phyloP scores from a whole-genome alignment of 306 rosid species.

The Potentilla sterilis region DNA sequence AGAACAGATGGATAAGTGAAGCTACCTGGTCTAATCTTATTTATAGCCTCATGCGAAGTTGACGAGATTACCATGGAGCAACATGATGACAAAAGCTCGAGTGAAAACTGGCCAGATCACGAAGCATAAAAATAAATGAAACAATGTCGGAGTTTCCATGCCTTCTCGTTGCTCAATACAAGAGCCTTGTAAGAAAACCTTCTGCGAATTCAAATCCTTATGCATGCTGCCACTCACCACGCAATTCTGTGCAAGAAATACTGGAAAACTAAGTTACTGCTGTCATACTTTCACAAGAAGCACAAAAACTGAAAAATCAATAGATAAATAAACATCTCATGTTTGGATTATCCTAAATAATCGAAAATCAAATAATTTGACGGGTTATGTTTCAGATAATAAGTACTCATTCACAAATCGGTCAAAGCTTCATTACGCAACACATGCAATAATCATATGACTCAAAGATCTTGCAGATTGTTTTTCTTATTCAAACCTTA shows the following conservation, averaged over 20 bases:
- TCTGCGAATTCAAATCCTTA: background rate
- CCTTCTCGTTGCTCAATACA: background rate
- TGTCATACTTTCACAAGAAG: background rate
- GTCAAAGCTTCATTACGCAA: background rate
- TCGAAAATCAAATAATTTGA: background rate
- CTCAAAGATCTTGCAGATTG: background rate
- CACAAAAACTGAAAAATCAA: background rate
- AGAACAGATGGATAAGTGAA: slow-evolving; percentile 73
- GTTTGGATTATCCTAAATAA: background rate
- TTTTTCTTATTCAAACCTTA: background rate
- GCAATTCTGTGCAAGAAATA: background rate
- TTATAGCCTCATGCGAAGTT: slow-evolving; percentile 46
- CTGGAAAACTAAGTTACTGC: background rate
- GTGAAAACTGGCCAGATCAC: slow-evolving; percentile 57
- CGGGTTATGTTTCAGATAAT: background rate
- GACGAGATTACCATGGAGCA: slow-evolving; percentile 63
- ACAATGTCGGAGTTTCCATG: too few species aligned
- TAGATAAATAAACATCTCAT: background rate
- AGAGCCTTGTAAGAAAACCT: background rate
- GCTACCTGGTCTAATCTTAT: slow-evolving; percentile 56
- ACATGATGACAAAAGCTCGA: slow-evolving; percentile 41
- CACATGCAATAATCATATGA: background rate
- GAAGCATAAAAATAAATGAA: slow-evolving; percentile 36
- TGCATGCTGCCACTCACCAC: background rate
- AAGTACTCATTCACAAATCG: background rate